Evolutionary conservation across 306 rosid genomes (phyloP).

Genomic region (Albizia julibrissin): DNA sequence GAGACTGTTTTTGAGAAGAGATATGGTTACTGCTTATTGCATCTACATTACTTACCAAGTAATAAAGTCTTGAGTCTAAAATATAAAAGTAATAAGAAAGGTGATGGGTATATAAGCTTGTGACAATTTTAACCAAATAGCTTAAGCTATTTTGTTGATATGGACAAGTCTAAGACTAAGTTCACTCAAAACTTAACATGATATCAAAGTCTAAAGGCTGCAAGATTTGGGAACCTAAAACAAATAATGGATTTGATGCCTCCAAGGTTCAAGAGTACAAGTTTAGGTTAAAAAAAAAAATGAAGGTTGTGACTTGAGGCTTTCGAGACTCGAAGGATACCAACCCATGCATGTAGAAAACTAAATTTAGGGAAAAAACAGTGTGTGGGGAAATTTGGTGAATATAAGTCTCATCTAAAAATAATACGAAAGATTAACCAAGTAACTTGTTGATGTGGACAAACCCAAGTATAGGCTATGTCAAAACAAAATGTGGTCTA

Average conservation of each 20-base stretch:
- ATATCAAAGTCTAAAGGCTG: not conserved
- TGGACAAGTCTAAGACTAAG: not conserved
- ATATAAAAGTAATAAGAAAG: not conserved
- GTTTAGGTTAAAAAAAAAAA: not conserved
- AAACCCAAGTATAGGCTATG: not conserved
- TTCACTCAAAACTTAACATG: not conserved
- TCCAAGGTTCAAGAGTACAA: not conserved
- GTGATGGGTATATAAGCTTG: not conserved
- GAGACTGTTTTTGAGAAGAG: not conserved
- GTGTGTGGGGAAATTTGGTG: no score
- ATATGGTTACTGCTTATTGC: not conserved
- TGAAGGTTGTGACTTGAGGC: not conserved
- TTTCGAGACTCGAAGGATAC: no score
- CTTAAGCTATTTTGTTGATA: not conserved
- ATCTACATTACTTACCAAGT: slow-evolving; percentile 25
- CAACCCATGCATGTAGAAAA: no score
- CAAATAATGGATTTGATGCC: not conserved
- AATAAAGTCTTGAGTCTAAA: not conserved
- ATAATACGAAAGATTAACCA: not conserved
- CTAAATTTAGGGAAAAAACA: no score
- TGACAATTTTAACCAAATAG: not conserved
- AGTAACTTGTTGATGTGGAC: not conserved
- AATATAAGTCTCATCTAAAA: no score
- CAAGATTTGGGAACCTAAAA: not conserved
- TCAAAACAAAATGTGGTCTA: slow-evolving; percentile 12